Base-by-base conservation (phyloP, 2,329 filamentous ascomycete species). In the Tolypocladium amazonense region DNA sequence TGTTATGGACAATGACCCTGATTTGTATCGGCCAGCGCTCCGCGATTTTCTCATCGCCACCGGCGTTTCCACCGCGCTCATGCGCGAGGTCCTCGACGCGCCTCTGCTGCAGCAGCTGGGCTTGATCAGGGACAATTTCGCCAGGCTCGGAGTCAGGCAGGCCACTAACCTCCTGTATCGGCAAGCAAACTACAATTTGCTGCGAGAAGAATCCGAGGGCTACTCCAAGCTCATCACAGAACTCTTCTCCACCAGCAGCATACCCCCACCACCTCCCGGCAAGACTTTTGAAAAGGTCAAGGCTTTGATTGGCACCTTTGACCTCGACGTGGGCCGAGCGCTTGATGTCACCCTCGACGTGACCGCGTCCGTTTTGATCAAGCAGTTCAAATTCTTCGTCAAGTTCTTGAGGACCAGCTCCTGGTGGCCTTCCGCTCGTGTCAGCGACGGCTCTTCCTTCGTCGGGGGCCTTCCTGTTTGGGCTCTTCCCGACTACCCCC, bases 151-250 rank as follows among this genome's bases (percentile, higher is more conserved):
- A 20, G 92, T 96, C 64, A 87, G 93, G 59, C 92, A 95, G 69
- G 89, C 92, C 56, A 99, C 94, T 9, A 96, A 97, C 67, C 80
- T 94, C 5, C 82, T 99, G 0, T 99, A 99, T 72, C 88, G 92
- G 62, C 94, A 97, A 74, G 91, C 93, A 18, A 97, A 96, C 73
- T 97, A 96, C 78, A 99, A 99, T 68, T 78, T 99, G 9, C 79
- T 99, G 25, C 87, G 94, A 53, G 94, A 99, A 76, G 94, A 99
- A 74, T 91, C 91, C 0, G 94, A 99, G 75, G 94, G 95, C 47
- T 99, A 96, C 71, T 92, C 94, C 0, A 99, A 99, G 73, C 84
- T 99, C 55, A 86, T 96, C 62, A 97, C 93, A 0, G 94, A 99
- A 72, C 86, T 97, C 38, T 99, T 97, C 73, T 93, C 91, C 9